Percentiles rank a stretch among this genome's conserved stretches.
These are phyloP conservation scores for Atalantia buxifolia DNA, from an alignment of 345 rosid genomes.

Conservation along the genomic window DNA sequence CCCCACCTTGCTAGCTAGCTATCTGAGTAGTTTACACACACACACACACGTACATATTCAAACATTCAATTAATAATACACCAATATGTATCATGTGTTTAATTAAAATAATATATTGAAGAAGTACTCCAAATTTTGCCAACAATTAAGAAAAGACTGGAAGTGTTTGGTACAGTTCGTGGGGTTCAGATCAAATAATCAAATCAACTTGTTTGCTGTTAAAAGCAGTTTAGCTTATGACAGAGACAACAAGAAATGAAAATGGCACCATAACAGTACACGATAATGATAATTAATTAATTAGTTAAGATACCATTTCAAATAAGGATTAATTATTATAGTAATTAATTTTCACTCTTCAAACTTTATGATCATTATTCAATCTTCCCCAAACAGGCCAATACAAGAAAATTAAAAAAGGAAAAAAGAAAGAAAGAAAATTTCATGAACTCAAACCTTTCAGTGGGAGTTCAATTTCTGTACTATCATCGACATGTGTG, in stretches of 20 bases:
- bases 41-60: no score
- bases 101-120: neutral
- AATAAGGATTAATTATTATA: neutral
- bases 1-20: slow-evolving; percentile 9
- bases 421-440: neutral
- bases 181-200: neutral
- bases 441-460: slow-evolving; percentile 17
- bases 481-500: slow-evolving; percentile 35
- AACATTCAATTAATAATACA: neutral
- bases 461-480: slow-evolving; percentile 22
- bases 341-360: slow-evolving; percentile 23
- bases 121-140: neutral
- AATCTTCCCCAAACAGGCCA: slow-evolving; percentile 21
- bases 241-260: slow-evolving; percentile 15
- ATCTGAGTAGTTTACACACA: neutral
- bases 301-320: slow-evolving; percentile 3
- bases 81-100: neutral
- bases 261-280: slow-evolving; percentile 9
- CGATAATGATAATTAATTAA: slow-evolving; percentile 12
- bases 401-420: neutral
- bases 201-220: neutral
- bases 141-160: neutral
- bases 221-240: slow-evolving; percentile 6
- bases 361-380: slow-evolving; percentile 23
- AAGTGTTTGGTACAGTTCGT: neutral